Percentiles rank a stretch among this genome's conserved stretches.
These are phyloP conservation scores for Cordyceps cicadae DNA, from an alignment of 2,329 filamentous ascomycete species.

Conservation along the genomic window DNA sequence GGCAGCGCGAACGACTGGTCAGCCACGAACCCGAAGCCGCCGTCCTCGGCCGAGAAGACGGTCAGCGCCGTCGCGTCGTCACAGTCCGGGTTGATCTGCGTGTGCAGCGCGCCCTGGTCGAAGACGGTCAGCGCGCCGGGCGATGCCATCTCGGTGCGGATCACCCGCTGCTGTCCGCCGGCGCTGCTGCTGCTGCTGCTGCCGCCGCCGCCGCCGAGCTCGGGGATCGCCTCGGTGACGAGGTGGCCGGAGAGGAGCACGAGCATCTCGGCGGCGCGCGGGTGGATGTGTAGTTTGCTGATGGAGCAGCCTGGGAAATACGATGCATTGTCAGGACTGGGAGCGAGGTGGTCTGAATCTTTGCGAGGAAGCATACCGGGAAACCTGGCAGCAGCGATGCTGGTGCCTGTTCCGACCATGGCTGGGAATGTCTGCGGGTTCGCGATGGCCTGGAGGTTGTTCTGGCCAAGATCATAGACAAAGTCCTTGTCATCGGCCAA, in stretches of 20 bases:
- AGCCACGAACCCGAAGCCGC: constrained; percentile 41
- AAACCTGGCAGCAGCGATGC: constrained; percentile 44
- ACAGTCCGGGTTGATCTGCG: constrained; percentile 49
- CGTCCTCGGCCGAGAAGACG: constrained; percentile 41
- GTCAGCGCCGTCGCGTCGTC: constrained; percentile 42
- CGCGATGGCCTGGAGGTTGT: constrained; percentile 40
- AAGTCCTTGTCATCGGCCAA: constrained; percentile 37
- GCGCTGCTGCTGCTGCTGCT: no score
- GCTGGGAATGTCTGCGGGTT: constrained; percentile 51
- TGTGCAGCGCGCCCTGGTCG: constrained; percentile 46
- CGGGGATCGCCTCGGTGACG: constrained; percentile 43
- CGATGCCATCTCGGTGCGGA: constrained; percentile 29
- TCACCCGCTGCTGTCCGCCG: constrained; percentile 25
- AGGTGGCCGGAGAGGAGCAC: constrained; percentile 41
- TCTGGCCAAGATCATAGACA: constrained; percentile 40
- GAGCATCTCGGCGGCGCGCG: constrained; percentile 45
- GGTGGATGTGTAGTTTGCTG: constrained; percentile 49
- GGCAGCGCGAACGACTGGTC: constrained; percentile 42
- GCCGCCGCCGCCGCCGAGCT: constrained; percentile 40
- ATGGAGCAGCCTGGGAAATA: constrained; percentile 37
- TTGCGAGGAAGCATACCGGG: constrained; percentile 27
- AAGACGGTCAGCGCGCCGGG: constrained; percentile 44
- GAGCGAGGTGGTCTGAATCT: neutral
- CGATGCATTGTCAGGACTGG: neutral
- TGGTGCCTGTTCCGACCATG: constrained; percentile 41